phyloP scores from a whole-genome alignment of 2,329 filamentous ascomycete genomes.

The Penicillium thymicola region DNA sequence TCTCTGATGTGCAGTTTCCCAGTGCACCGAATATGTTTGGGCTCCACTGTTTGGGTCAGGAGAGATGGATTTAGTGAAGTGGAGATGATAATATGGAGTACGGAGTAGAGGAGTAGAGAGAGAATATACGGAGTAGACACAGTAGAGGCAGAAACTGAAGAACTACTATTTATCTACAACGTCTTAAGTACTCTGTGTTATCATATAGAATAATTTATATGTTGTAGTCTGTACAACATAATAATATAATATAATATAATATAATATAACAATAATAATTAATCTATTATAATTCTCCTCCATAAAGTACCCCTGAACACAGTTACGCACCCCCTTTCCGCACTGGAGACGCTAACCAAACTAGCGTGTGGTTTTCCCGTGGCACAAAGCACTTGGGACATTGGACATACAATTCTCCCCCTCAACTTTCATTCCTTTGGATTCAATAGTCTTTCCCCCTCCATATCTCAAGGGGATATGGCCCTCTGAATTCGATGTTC shows the following conservation, averaged over 20 bases:
- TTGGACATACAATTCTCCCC: neutral
- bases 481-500: slow-evolving; percentile 12
- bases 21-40: neutral
- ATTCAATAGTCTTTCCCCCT: neutral
- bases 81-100: too few relatives aligned
- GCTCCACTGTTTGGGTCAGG: neutral
- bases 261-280: too few relatives aligned
- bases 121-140: too few relatives aligned
- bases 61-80: neutral
- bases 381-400: neutral
- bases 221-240: too few relatives aligned
- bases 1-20: neutral
- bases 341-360: slow-evolving; percentile 20
- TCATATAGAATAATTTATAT: neutral
- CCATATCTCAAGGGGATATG: slow-evolving; percentile 8
- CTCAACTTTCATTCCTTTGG: neutral
- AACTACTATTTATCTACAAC: too few relatives aligned
- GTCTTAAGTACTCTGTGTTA: neutral
- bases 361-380: slow-evolving; percentile 12
- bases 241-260: too few relatives aligned
- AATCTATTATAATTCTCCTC: too few relatives aligned
- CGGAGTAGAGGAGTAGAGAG: too few relatives aligned
- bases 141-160: too few relatives aligned
- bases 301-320: slow-evolving; percentile 3
- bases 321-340: slow-evolving; percentile 21